Evolutionary conservation across 306 rosid genomes (phyloP).

Genomic region (Psophocarpus tetragonolobus): DNA sequence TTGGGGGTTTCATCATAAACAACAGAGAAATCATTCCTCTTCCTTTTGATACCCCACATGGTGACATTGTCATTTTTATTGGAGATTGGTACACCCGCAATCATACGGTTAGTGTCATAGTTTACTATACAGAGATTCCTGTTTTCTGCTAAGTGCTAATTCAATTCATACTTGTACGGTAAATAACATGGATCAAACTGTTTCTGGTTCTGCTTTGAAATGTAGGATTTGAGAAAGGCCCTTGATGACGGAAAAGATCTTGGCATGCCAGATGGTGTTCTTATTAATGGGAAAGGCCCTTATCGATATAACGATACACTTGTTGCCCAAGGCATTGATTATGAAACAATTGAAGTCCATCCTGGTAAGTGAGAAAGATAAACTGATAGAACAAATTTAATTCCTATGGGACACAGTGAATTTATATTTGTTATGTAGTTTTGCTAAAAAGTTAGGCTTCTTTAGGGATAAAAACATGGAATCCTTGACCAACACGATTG

Average conservation of each 20-base stretch:
- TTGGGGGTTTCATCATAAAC: constrained; percentile 76
- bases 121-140: constrained; percentile 11
- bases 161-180: neutral
- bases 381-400: constrained; percentile 9
- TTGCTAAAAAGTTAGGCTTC: neutral
- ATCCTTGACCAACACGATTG: constrained; percentile 2
- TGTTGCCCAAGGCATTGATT: constrained; percentile 82
- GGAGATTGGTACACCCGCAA: constrained; percentile 93
- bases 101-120: constrained; percentile 71
- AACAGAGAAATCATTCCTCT: constrained; percentile 64
- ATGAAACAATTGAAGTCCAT: constrained; percentile 68
- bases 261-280: constrained; percentile 97
- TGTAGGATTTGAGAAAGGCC: constrained; percentile 78
- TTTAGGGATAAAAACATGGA: neutral
- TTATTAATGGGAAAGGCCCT: constrained; percentile 97
- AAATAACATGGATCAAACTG: neutral
- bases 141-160: neutral
- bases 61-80: constrained; percentile 66
- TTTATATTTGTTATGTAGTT: neutral
- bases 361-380: constrained; percentile 86
- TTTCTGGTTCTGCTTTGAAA: constrained; percentile 34
- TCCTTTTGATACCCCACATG: constrained; percentile 84
- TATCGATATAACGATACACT: constrained; percentile 79
- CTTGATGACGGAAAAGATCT: constrained; percentile 91
- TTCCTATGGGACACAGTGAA: constrained; percentile 1